A percentile compares a stretch with the other conserved stretches of the same genome.
Evolutionary conservation across 1,284 basidiomycete genomes (phyloP).

Genomic region (Psilocybe mexicana): DNA sequence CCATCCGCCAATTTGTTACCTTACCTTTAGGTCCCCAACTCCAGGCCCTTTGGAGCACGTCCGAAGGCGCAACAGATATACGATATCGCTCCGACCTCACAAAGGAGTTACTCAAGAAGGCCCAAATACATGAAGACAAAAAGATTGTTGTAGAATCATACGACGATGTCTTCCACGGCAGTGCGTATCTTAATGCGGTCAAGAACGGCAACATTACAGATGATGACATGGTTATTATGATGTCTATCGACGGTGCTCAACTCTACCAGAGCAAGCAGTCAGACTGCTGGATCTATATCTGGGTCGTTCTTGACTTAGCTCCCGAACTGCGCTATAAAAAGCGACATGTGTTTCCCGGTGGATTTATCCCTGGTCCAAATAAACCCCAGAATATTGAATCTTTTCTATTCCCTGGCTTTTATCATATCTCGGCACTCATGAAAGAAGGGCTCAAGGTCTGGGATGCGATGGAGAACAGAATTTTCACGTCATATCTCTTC

Average conservation of each 20-base stretch:
- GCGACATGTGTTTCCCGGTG: constrained; percentile 25
- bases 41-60: constrained; percentile 17
- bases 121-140: neutral
- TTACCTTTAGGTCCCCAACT: constrained; percentile 19
- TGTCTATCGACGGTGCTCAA: constrained; percentile 34
- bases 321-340: constrained; percentile 31
- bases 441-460: constrained; percentile 20
- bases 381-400: constrained; percentile 24
- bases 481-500: constrained; percentile 11
- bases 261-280: constrained; percentile 30
- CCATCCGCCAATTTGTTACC: neutral
- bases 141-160: constrained; percentile 1
- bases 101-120: neutral
- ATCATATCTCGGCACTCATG: constrained; percentile 22
- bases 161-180: constrained; percentile 21
- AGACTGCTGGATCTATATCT: constrained; percentile 34
- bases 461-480: constrained; percentile 14
- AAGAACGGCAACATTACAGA: constrained; percentile 18
- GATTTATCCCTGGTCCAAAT: constrained; percentile 32
- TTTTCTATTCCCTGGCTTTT: constrained; percentile 22
- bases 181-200: constrained; percentile 20
- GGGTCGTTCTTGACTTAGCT: constrained; percentile 27
- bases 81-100: constrained; percentile 9
- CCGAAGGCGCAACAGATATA: constrained; percentile 16
- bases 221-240: constrained; percentile 27